Evolutionary conservation across 768 basidiomycete genomes (phyloP).

Genomic region (Lactarius psammicola): DNA sequence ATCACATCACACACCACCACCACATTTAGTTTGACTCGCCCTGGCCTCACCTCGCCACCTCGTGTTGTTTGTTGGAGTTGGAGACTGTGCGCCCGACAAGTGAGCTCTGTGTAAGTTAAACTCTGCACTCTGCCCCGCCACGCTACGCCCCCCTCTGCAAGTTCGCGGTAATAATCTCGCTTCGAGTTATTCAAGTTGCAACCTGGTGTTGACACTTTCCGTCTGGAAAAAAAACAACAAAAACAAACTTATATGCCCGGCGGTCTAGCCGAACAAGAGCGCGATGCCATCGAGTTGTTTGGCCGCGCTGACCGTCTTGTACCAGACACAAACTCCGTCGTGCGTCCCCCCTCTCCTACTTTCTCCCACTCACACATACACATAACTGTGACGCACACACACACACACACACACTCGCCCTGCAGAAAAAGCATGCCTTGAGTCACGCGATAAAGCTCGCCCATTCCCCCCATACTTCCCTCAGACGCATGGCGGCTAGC

Average conservation of each 20-base stretch:
- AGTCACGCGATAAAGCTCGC: slow-evolving; percentile 53
- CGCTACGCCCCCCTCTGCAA: neutral
- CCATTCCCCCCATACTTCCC: slow-evolving; percentile 44
- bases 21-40: neutral
- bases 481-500: slow-evolving; percentile 58
- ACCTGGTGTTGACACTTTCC: neutral
- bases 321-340: slow-evolving; percentile 41
- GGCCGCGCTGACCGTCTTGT: slow-evolving; percentile 44
- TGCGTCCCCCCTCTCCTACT: slow-evolving; percentile 32
- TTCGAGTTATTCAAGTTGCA: neutral
- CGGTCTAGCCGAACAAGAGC: slow-evolving; percentile 38
- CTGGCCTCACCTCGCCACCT: neutral
- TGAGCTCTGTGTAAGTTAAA: neutral
- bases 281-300: slow-evolving; percentile 43
- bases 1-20: no score
- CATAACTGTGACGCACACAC: no score
- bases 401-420: neutral
- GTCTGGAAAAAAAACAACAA: neutral
- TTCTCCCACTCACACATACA: slow-evolving; percentile 12
- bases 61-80: no score
- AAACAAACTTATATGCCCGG: neutral
- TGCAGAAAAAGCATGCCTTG: slow-evolving; percentile 53
- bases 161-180: neutral
- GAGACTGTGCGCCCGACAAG: neutral
- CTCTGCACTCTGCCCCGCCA: neutral